Evolutionary conservation across 768 basidiomycete genomes (phyloP), one percentile per base, ranked within the genome.

Genomic region (Kwoniella sp.): DNA sequence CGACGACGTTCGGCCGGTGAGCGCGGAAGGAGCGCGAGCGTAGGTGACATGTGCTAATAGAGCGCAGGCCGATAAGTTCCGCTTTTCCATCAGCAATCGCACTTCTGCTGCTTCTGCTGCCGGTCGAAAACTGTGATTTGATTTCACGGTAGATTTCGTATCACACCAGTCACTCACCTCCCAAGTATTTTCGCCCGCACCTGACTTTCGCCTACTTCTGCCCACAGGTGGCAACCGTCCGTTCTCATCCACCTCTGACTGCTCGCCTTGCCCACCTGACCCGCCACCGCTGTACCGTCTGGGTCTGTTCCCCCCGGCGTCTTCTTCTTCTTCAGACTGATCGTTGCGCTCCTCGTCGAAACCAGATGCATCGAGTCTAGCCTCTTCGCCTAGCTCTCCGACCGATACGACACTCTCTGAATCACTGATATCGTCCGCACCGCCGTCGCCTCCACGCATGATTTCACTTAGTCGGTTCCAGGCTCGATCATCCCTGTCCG

Each of bases 391-490:
- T 58, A 97, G 83, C 75, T 97, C 91, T 59, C 90, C 90, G 63
- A 97, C 93, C 22, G 90, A 88, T 20, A 86, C 92, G 23, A 94
- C 90, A 73, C 92, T 96, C 82, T 97, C 96, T 71, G 88, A 91
- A 78, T 98, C 95, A 76, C 91, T 93, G 68, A 96, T 93, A 74
- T 96, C 93, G 23, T 73, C 70, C 11, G 59, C 64, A 3, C 69
- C 70, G 70, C 93, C 89, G 0, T 52, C 52, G 3, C 11, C 48
- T 30, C 57, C 48, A 29, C 88, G 89, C 73, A 92, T 88, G 66
- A 88, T 85, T 54, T 82, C 79, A 1, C 90, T 91, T 38, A 97
- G 83, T 34, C 90, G 85, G 68, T 88, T 86, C 94, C 94, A 95
- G 15, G 93, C 92, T 20, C 68, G 68, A 61, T 79, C 80, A 60